Evolutionary conservation across 2,329 filamentous ascomycete species (phyloP), one percentile per base, ranked within the genome.

Genomic region (Cladosporium sp.): DNA sequence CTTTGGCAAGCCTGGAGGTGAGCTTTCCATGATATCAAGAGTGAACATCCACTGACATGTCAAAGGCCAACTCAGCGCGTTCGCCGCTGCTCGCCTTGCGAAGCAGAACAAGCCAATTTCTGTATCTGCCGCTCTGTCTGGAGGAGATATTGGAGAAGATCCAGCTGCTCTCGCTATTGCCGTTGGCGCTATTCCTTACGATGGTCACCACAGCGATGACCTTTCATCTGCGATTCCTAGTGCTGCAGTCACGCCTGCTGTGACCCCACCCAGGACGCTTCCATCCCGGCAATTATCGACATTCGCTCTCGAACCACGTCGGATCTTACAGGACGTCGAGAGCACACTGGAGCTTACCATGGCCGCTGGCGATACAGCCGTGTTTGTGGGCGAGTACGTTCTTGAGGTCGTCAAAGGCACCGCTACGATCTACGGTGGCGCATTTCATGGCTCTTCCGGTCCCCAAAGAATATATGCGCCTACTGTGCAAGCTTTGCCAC

Each of bases 401-500:
- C 74, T 94, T 32, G 80, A 80, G 14, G 83, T 94, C 0, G 71
- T 80, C 10, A 81, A 81, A 61, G 91, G 91, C 2, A 82, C 87
- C 51, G 79, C 90, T 26, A 88, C 85, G 1, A 76, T 94, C 28
- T 84, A 87, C 16, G 90, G 91, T 18, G 87, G 90, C 7, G 85
- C 82, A 7, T 74, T 94, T 3, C 79, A 84, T 68, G 68, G 72
- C 13, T 58, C 65, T 13, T 67, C 70, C n/a, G 70, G 71, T 13
- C n/a, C 58, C 8, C 69, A 73, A 25, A 88, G 85, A 80, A 81
- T 91, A 18, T 87, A 86, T 74, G 89, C 90, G 18, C 86, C 90
- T 1, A 84, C 85, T 49, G 91, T 88, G 43, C 87, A 92, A 72
- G 87, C 91, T 0, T 76, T 94, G 1, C 90, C 89, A 0, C 85